phyloP scores from a whole-genome alignment of 208 protist species.

The Acanthamoeba castellanii region DNA sequence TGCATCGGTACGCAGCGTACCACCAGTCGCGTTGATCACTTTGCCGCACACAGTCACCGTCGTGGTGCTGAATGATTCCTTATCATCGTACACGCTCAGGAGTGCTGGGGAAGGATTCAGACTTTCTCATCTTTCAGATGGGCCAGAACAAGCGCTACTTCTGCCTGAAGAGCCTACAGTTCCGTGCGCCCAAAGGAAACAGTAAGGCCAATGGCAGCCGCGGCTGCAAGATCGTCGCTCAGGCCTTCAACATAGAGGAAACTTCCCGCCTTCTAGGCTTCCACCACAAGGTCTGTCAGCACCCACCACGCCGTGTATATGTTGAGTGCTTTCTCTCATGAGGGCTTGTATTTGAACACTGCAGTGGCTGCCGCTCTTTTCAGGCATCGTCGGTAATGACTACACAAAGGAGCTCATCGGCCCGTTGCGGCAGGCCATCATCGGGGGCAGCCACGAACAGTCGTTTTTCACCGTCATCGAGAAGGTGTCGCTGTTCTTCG shows the following conservation, averaged over 20 bases:
- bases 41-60: background rate
- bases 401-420: background rate
- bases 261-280: background rate
- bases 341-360: no score
- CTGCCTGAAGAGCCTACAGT: constrained; percentile 33
- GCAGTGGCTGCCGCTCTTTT: constrained; percentile 38
- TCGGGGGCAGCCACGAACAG: background rate
- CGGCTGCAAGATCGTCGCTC: background rate
- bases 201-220: background rate
- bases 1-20: background rate
- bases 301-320: background rate
- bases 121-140: constrained; percentile 15
- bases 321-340: no score
- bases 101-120: constrained; percentile 31
- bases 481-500: background rate
- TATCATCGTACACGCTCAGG: background rate
- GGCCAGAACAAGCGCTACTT: background rate
- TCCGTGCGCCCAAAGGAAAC: background rate
- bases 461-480: background rate
- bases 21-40: background rate
- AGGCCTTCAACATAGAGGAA: background rate
- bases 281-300: background rate
- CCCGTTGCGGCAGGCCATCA: background rate
- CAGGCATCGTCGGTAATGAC: background rate
- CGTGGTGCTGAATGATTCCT: background rate